Conservation (phyloP, 1,139 yeast species). For the Martiniozyma asiatica region DNA sequence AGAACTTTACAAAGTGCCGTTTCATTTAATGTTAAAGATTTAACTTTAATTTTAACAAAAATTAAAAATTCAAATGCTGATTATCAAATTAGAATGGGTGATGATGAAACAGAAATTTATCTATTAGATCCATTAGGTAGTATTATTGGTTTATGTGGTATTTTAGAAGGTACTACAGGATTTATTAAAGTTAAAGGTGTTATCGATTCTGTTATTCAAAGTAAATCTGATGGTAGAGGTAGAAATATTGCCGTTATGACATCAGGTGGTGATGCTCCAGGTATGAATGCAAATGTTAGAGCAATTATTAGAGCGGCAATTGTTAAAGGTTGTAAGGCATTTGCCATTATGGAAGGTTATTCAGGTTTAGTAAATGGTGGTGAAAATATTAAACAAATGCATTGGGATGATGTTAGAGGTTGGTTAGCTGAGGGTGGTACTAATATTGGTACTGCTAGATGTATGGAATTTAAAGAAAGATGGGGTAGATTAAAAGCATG, state of each 20-base stretch:
- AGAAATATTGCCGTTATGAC: slow-evolving; percentile 73
- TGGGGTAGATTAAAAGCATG: slow-evolving; percentile 60
- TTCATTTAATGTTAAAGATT: slow-evolving; percentile 27
- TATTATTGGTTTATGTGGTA: slow-evolving; percentile 34
- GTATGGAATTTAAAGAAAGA: slow-evolving; percentile 54
- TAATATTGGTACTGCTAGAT: slow-evolving; percentile 71
- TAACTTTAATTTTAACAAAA: slow-evolving; percentile 26
- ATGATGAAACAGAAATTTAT: slow-evolving; percentile 56
- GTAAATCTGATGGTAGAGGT: slow-evolving; percentile 2
- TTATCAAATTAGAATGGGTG: slow-evolving; percentile 38
- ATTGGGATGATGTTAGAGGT: slow-evolving; percentile 70
- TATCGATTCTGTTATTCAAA: not conserved
- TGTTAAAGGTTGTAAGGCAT: slow-evolving; percentile 59
- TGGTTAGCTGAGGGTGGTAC: slow-evolving; percentile 72
- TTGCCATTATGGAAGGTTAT: slow-evolving; percentile 67
- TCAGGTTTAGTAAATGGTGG: slow-evolving; percentile 69
- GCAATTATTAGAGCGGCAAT: slow-evolving; percentile 72
- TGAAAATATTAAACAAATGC: slow-evolving; percentile 49
- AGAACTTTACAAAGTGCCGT: slow-evolving; percentile 34
- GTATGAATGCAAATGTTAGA: slow-evolving; percentile 75
- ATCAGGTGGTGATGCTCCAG: slow-evolving; percentile 81
- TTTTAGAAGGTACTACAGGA: slow-evolving; percentile 3
- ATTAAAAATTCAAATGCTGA: slow-evolving; percentile 23
- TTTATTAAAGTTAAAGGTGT: slow-evolving; percentile 3
- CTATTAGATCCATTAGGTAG: slow-evolving; percentile 59